Evolutionary conservation across 331 rosid genomes (phyloP).

Genomic region (Prunus yedoensis): DNA sequence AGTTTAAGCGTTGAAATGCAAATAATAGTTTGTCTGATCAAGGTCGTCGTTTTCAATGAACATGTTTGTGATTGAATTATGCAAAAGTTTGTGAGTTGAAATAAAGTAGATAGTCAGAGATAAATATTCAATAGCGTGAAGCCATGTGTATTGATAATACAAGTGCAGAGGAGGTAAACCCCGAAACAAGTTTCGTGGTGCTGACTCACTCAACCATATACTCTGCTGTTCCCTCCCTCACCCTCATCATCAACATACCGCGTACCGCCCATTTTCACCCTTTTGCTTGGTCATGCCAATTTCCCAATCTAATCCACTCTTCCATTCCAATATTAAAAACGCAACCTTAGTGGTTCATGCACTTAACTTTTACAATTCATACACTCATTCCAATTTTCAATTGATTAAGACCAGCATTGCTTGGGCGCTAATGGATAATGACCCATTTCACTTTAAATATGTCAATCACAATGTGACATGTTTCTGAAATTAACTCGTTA

Average conservation of each 20-base stretch:
- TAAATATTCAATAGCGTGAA: background rate
- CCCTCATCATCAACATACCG: background rate
- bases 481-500: too few species aligned
- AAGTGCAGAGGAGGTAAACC: background rate
- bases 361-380: background rate
- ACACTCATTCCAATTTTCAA: background rate
- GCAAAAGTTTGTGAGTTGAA: background rate
- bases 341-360: conserved; percentile 22
- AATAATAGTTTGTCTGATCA: too few species aligned
- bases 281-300: background rate
- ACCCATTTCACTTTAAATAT: too few species aligned
- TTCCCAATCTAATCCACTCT: too few species aligned
- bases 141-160: background rate
- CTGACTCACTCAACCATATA: too few species aligned
- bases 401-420: background rate
- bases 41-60: background rate
- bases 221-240: background rate
- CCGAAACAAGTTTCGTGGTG: background rate
- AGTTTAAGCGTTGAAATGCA: too few species aligned
- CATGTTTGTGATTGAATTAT: background rate
- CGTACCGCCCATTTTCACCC: conserved; percentile 10
- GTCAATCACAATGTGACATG: too few species aligned
- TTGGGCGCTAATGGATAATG: too few species aligned
- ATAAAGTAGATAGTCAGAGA: background rate
- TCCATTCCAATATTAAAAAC: background rate